Base-by-base conservation (phyloP, 495 filamentous ascomycete species). In the Venustampulla echinocandica region DNA sequence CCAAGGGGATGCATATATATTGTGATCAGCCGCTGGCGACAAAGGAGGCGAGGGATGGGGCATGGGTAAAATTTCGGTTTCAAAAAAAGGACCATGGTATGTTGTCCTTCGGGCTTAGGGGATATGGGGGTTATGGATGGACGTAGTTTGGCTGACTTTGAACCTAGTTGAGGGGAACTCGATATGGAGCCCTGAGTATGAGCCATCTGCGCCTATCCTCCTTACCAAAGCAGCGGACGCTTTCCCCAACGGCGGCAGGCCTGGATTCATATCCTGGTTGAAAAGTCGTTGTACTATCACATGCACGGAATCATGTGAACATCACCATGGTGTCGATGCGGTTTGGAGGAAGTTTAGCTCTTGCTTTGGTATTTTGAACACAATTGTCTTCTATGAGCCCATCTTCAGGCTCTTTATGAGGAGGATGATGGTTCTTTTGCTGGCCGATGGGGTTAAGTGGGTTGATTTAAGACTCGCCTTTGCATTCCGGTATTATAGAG, bases 311-410 rank as follows among this genome's bases (percentile, higher is more conserved):
- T 82, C 82, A 11, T 66, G 86, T n/a, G 67, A 83, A 46, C 87
- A 90, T 54, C 77, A 90, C 49, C 79, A 85, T 50, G 87, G 87
- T n/a, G 70, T 82, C 22, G 79, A 85, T 55, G 80, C 77, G 14
- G 80, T 93, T 43, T 95, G 87, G 86, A 59, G 68, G 13, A 86
- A 87, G 60, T 94, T 94, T 61, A 68, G 62, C 10, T 72, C 71
- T 23, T 79, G 77, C 37, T 92, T 95, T 61, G 64, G 66, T 0
- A 70, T 88, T 1, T 67, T 95, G 22, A 72, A 75, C 20, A 81
- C 78, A 4, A 74, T 96, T 20, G 64, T 94, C 14, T 84, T 77
- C 65, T 95, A 96, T 63, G 92, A 97, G 62, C 90, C 92, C 0
- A 87, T 98, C 44, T 90, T 87, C 66, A 80, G 87, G 19, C 67